A percentile compares a stretch with the other conserved stretches of the same genome.
Evolutionary conservation across 176 grass and related monocot genomes (phyloP).

Genomic region (Phoenix dactylifera): DNA sequence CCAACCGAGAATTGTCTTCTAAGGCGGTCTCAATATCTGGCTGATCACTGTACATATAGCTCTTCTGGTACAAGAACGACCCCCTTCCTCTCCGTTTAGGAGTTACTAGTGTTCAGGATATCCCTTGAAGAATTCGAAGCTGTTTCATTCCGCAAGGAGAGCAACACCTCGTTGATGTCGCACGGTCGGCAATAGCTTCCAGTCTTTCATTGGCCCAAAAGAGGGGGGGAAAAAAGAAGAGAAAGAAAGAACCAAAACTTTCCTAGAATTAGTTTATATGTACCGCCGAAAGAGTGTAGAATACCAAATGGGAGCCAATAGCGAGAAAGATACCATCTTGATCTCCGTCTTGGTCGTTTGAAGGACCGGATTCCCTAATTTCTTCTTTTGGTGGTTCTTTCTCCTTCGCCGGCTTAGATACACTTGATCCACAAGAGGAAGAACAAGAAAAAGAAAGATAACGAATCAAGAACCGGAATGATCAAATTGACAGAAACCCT

Average conservation of each 20-base stretch:
- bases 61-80: constrained; percentile 77
- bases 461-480: constrained; percentile 10
- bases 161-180: constrained; percentile 17
- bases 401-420: not conserved
- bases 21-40: constrained; percentile 26
- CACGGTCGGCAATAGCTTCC: constrained; percentile 65
- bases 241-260: no score
- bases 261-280: no score
- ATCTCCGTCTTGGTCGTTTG: constrained; percentile 24
- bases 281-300: no score
- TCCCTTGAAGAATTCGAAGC: constrained; percentile 26
- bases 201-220: constrained; percentile 38
- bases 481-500: not conserved
- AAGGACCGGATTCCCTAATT: constrained; percentile 5
- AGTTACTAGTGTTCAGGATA: constrained; percentile 20
- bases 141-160: constrained; percentile 25
- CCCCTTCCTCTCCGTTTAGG: constrained; percentile 81
- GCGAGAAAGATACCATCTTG: constrained; percentile 41
- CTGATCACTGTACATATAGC: constrained; percentile 77
- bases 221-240: no score
- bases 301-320: not conserved
- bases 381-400: constrained; percentile 28
- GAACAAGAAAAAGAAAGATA: not conserved
- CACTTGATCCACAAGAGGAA: constrained; percentile 27
- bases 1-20: constrained; percentile 17